Base-by-base conservation (phyloP, 2,329 filamentous ascomycete genomes). In the Berkeleyomyces basicola region DNA sequence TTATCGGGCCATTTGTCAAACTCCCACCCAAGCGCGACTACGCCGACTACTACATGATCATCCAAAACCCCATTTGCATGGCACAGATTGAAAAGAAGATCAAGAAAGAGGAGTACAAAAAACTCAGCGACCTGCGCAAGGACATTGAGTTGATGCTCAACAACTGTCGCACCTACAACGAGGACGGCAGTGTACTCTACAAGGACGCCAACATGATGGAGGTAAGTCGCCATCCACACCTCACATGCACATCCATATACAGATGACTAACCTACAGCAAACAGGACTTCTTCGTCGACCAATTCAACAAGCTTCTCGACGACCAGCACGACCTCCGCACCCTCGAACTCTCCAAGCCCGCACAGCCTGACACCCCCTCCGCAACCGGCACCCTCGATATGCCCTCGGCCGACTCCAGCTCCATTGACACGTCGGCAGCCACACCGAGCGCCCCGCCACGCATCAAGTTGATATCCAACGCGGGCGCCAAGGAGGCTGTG, bases 161-260 rank as follows among this genome's bases (percentile, higher is more conserved):
- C 71, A 99, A 99, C 73, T 96, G 92, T 67, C 83, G 90, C 72
- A 93, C 88, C 2, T 99, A 95, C 78, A 99, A 99, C 70, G 95
- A 99, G 74, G 93, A 97, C 71, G 88, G 86, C 64, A 96, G 91
- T 73, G 78, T 95, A 69, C 81, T 99, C 61, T 97, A 91, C 75
- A 82, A 88, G 70, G 93, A 99, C 77, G 92, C 92, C 59, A 91
- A 91, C 72, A 79, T 87, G 62, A 96, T 99, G 74, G 88, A 96
- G 58, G 61, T 62, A 58, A 62, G 61, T 10, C 44, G 81, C 0
- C 3, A 3, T 23, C 5, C 31, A n/a, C 14, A 7, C n/a, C 31
- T 49, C 2, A 49, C n/a, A 14, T 14, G 5, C 7, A 23, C 42
- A 4, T 16, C 43, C 11, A 4, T n/a, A 1, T 9, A 43, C 42